These are phyloP conservation scores for Zalaria sp. DNA, from an alignment of 2,329 filamentous ascomycete genomes.

Conservation along the genomic window DNA sequence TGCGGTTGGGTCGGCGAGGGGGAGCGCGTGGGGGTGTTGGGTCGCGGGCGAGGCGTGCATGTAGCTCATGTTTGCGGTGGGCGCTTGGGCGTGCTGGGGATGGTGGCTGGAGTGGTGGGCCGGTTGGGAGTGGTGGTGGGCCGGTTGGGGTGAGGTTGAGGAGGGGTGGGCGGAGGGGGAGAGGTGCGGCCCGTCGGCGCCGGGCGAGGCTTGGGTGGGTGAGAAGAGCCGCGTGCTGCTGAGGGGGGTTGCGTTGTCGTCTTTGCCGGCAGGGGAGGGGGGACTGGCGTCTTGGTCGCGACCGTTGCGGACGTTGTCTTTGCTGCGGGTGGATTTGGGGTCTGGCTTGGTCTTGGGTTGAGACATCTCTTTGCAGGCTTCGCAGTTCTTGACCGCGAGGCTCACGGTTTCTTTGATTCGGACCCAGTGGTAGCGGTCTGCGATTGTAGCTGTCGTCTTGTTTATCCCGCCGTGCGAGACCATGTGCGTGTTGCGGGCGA, in stretches of 20 bases:
- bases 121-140: slow-evolving; percentile 14
- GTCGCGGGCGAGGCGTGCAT: slow-evolving; percentile 3
- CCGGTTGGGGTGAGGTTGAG: slow-evolving; percentile 2
- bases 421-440: slow-evolving; percentile 93
- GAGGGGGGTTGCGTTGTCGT: neutral
- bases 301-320: neutral
- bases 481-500: slow-evolving; percentile 64
- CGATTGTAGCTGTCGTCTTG: slow-evolving; percentile 89
- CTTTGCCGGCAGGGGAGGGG: neutral
- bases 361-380: slow-evolving; percentile 62
- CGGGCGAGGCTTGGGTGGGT: slow-evolving; percentile 7
- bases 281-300: neutral
- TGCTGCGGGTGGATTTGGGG: slow-evolving; percentile 2
- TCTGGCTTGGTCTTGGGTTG: slow-evolving; percentile 1
- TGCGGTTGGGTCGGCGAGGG: slow-evolving; percentile 20
- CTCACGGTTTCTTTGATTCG: slow-evolving; percentile 96
- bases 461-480: slow-evolving; percentile 84
- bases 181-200: slow-evolving; percentile 13
- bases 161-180: neutral
- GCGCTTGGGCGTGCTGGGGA: neutral
- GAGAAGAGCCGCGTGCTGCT: neutral
- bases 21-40: slow-evolving; percentile 13
- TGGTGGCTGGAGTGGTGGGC: neutral
- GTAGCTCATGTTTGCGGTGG: neutral
- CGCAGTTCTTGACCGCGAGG: slow-evolving; percentile 83